Evolutionary conservation across 2,329 filamentous ascomycete genomes (phyloP).

Genomic region (Penicillium sp.): DNA sequence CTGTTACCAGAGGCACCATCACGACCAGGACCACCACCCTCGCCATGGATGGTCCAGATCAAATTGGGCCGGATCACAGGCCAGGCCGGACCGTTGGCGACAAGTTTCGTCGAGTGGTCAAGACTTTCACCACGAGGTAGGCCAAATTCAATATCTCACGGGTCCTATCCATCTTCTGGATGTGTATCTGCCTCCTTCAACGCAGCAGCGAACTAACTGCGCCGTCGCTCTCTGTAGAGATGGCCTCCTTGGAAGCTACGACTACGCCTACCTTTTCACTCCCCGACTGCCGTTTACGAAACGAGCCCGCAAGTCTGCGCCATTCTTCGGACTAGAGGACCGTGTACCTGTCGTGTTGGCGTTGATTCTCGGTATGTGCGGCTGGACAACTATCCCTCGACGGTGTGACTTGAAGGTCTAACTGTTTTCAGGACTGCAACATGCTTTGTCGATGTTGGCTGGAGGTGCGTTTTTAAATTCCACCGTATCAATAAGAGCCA

Average conservation of each 20-base stretch:
- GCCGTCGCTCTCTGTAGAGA: slow-evolving; percentile 41
- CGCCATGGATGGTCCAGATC: slow-evolving; percentile 37
- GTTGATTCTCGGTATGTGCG: slow-evolving; percentile 48
- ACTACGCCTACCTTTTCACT: slow-evolving; percentile 83
- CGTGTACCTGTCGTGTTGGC: slow-evolving; percentile 62
- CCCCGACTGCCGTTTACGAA: slow-evolving; percentile 78
- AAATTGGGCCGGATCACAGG: slow-evolving; percentile 38
- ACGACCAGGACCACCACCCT: background rate
- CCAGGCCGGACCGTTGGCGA: slow-evolving; percentile 35
- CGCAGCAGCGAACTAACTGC: too few species aligned
- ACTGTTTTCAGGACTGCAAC: slow-evolving; percentile 52
- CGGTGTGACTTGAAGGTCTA: background rate
- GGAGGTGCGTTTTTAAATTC: slow-evolving; percentile 30
- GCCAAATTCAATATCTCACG: background rate
- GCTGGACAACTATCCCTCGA: background rate
- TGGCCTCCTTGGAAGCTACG: slow-evolving; percentile 76
- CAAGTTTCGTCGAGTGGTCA: slow-evolving; percentile 28
- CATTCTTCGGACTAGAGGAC: slow-evolving; percentile 65
- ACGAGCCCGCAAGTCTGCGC: slow-evolving; percentile 51
- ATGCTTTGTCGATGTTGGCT: slow-evolving; percentile 61
- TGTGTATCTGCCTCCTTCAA: too few species aligned
- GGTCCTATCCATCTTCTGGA: too few species aligned
- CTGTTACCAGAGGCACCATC: too few species aligned
- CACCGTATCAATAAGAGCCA: too few species aligned
- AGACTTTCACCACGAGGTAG: slow-evolving; percentile 40